These are phyloP conservation scores for Russula sp. DNA, from an alignment of 768 basidiomycete genomes.

Conservation along the genomic window DNA sequence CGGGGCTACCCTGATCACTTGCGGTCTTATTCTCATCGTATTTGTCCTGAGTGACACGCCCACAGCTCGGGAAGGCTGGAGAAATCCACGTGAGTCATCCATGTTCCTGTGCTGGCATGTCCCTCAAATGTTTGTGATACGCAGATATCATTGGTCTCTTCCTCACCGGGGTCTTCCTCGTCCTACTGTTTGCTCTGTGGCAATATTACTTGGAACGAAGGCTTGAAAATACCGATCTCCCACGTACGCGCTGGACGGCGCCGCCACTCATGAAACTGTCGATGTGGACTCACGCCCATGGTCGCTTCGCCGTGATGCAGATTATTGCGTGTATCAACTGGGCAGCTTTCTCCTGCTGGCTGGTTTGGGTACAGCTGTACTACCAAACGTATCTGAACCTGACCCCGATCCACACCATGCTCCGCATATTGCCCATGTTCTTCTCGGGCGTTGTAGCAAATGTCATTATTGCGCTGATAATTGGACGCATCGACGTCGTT, in stretches of 20 bases:
- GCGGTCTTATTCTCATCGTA: constrained; percentile 64
- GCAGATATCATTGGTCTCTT: constrained; percentile 72
- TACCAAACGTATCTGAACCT: constrained; percentile 64
- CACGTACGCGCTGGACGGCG: constrained; percentile 39
- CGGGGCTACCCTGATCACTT: constrained; percentile 63
- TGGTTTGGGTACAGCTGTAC: constrained; percentile 61
- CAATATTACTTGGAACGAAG: constrained; percentile 55
- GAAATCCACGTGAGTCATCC: constrained; percentile 49
- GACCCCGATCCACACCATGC: constrained; percentile 56
- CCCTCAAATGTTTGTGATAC: constrained; percentile 29
- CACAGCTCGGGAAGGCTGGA: constrained; percentile 59
- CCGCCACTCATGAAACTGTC: constrained; percentile 65
- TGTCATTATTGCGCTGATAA: constrained; percentile 57
- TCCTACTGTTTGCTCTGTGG: constrained; percentile 61
- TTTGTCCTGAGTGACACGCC: constrained; percentile 71
- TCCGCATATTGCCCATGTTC: constrained; percentile 70
- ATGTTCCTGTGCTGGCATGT: background rate
- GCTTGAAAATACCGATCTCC: constrained; percentile 26
- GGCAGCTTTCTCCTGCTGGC: constrained; percentile 55
- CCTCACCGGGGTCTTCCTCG: constrained; percentile 55
- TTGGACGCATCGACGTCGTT: constrained; percentile 53
- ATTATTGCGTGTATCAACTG: constrained; percentile 62
- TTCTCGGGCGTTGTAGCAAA: constrained; percentile 64
- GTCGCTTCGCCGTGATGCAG: constrained; percentile 60
- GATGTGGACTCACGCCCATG: constrained; percentile 60